phyloP scores from a whole-genome alignment of 129 eudicot genomes.

The Daucus carota region DH1_v3.0 NC_030381.2:54769501-54770000 shows the following conservation, averaged over 20 bases:
- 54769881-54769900: slow-evolving; percentile 78
- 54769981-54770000: slow-evolving; percentile 49
- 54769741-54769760: not conserved
- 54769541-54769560: not conserved
- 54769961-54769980: slow-evolving; percentile 38
- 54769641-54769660: not conserved
- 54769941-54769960: slow-evolving; percentile 33
- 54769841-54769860: not conserved
- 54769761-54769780: not conserved
- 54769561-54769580: not conserved
- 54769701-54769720: not conserved
- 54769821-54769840: not conserved
- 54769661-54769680: not conserved
- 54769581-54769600: not conserved
- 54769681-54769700: not conserved
- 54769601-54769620: not conserved
- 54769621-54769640: not conserved
- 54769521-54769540: no score
- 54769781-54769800: no score
- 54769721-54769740: not conserved
- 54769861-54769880: slow-evolving; percentile 39
- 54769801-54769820: no score
- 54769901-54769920: slow-evolving; percentile 72
- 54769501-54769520: no score
- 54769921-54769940: slow-evolving; percentile 30